Evolutionary conservation across 306 rosid species (phyloP).

Genomic region (Chamaecrista fasciculata): DNA sequence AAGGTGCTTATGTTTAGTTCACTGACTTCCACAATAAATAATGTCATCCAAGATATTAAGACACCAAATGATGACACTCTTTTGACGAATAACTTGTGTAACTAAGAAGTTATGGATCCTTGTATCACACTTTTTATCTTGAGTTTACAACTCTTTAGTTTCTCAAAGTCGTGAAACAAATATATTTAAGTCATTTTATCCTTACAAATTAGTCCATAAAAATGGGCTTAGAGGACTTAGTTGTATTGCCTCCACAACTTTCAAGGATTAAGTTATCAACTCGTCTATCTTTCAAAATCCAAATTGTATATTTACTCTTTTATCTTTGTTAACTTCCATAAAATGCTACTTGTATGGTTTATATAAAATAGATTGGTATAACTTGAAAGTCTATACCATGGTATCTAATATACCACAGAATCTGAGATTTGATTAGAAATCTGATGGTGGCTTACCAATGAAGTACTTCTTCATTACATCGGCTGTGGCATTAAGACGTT

Average conservation of each 20-base stretch:
- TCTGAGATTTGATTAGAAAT: not conserved
- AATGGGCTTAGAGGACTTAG: no score
- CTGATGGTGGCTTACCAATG: conserved; percentile 51
- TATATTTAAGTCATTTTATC: no score
- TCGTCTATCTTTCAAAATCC: no score
- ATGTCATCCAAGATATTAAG: not conserved
- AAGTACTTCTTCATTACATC: conserved; percentile 66
- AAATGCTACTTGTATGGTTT: not conserved
- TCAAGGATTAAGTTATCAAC: no score
- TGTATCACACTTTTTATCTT: not conserved
- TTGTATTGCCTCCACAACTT: no score
- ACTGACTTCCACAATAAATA: not conserved
- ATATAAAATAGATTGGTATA: not conserved
- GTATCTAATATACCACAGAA: not conserved
- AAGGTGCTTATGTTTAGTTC: not conserved
- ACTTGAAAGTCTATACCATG: not conserved
- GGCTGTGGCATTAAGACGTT: conserved; percentile 62
- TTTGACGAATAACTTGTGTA: not conserved
- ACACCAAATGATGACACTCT: not conserved
- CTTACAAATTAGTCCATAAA: no score
- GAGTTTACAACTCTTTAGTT: no score
- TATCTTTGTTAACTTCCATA: not conserved
- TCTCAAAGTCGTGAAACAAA: no score
- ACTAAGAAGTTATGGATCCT: not conserved
- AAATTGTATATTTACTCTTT: no score